phyloP scores from a whole-genome alignment of 2,329 filamentous ascomycete genomes.

The Mariannaea sp. region DNA sequence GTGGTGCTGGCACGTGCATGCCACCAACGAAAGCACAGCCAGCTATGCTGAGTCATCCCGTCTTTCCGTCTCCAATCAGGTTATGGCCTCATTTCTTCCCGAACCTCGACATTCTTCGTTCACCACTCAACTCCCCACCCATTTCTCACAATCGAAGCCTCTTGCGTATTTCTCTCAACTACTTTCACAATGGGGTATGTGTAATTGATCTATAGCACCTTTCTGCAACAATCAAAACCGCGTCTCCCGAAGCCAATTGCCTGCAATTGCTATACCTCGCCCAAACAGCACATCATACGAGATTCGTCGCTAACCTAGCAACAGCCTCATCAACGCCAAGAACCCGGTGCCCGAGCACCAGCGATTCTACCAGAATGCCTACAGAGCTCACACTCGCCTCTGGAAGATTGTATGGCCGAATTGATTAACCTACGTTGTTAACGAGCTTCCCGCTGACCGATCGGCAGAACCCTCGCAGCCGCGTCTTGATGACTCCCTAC shows the following conservation, averaged over 20 bases:
- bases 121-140: slow-evolving; percentile 36
- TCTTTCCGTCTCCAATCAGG: slow-evolving; percentile 38
- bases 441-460: slow-evolving; percentile 27
- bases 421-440: slow-evolving; percentile 22
- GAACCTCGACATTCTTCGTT: slow-evolving; percentile 38
- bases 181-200: slow-evolving; percentile 50
- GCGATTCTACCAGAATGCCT: slow-evolving; percentile 74
- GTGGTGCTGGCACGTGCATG: slow-evolving; percentile 25
- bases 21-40: slow-evolving; percentile 29
- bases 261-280: slow-evolving; percentile 16
- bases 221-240: slow-evolving; percentile 15
- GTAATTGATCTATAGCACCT: slow-evolving; percentile 29
- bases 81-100: slow-evolving; percentile 49
- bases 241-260: slow-evolving; percentile 35
- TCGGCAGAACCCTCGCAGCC: slow-evolving; percentile 66
- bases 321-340: slow-evolving; percentile 68
- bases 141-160: slow-evolving; percentile 30
- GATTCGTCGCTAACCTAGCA: slow-evolving; percentile 36
- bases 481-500: slow-evolving; percentile 70
- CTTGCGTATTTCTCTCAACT: slow-evolving; percentile 32
- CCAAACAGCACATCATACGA: slow-evolving; percentile 36
- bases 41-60: slow-evolving; percentile 44
- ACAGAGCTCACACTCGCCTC: slow-evolving; percentile 69
- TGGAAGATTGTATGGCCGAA: slow-evolving; percentile 73
- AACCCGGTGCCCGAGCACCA: slow-evolving; percentile 80